Base-by-base conservation (phyloP, 306 rosid species). In the Luffa acutangula region DNA sequence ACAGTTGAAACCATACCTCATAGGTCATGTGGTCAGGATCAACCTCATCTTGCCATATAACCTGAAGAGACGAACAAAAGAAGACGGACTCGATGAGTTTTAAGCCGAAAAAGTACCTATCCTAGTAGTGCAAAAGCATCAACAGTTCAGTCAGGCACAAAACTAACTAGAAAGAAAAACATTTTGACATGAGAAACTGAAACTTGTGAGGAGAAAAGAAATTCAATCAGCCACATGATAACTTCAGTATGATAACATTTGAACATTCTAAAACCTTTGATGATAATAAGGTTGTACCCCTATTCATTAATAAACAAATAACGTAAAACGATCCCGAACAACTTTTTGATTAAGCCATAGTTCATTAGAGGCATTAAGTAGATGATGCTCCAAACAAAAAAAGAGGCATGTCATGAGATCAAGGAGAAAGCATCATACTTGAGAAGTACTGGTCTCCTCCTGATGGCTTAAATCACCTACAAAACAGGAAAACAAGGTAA, bases 1-100 rank as follows among this genome's bases (percentile, higher is more conserved):
- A 64, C 2, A 64, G 39, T 39, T 11, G 53, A 66, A 72, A 75
- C 49, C 79, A 46, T 74, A 94, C 97, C 98, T 94, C 96, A 71
- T 94, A 94, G 45, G 97, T 94, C 98, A 94, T 92, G 84, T 84
- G 89, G 85, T 94, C 98, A 15, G 92, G 97, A 87, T 92, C 97
- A 42, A 92, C 81, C 60, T 83, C 82, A 82, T 90, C 98, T 84
- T 94, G 97, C 97, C 96, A 94, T 73, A 75, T 53, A 69, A 81
- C 91, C 98, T 92, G 93, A 84, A 81, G 60, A 31, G 15, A 66
- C n/a, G 13, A 79, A 49, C n/a, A 48, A 70, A 66, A 57, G 39
- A 34, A 60, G 53, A 54, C 9, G 2, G 48, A 75, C 52, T 14
- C 33, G 15, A 53, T 56, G 78, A 51, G 78, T 33, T 31, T 25